These are phyloP conservation scores for Chlorella sorokiniana DNA, from an alignment of 139 green algal species.

Conservation along the genomic window DNA sequence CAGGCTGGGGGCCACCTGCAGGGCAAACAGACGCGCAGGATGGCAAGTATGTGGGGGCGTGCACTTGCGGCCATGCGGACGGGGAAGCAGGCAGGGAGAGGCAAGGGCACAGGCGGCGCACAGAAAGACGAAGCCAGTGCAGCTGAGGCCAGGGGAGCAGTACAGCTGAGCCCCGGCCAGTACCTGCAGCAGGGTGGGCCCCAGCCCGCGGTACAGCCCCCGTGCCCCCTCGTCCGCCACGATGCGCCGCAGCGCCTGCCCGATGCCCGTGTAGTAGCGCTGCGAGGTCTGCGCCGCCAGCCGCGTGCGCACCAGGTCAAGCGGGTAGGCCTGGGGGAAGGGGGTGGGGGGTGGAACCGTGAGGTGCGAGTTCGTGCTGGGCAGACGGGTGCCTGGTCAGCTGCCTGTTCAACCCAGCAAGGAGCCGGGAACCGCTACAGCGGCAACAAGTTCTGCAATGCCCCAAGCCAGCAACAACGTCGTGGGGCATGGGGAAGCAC, in stretches of 20 bases:
- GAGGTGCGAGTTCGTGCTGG: no score
- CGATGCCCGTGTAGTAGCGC: conserved; percentile 79
- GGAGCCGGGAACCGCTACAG: no score
- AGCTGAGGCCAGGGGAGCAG: background rate
- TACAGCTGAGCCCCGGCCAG: no score
- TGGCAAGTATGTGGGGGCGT: background rate
- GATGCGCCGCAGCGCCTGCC: conserved; percentile 71
- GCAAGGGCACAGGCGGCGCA: background rate
- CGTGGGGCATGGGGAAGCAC: no score
- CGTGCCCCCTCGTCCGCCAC: conserved; percentile 75
- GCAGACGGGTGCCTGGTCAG: no score
- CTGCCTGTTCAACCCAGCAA: no score
- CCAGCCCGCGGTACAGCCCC: conserved; percentile 93
- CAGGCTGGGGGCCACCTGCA: conserved; percentile 72
- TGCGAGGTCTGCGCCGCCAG: conserved; percentile 70
- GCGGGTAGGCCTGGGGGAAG: conserved; percentile 76
- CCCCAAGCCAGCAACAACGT: no score
- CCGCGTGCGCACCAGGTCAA: conserved; percentile 94
- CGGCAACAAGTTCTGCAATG: no score
- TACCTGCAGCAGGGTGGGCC: conserved; percentile 89
- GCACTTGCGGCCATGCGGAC: background rate
- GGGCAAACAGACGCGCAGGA: background rate
- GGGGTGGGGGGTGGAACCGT: no score
- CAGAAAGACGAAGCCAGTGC: background rate
- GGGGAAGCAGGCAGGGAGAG: conserved; percentile 7